These are phyloP conservation scores for Xenoacremonium recifei DNA, from an alignment of 2,329 filamentous ascomycete species.

Conservation along the genomic window DNA sequence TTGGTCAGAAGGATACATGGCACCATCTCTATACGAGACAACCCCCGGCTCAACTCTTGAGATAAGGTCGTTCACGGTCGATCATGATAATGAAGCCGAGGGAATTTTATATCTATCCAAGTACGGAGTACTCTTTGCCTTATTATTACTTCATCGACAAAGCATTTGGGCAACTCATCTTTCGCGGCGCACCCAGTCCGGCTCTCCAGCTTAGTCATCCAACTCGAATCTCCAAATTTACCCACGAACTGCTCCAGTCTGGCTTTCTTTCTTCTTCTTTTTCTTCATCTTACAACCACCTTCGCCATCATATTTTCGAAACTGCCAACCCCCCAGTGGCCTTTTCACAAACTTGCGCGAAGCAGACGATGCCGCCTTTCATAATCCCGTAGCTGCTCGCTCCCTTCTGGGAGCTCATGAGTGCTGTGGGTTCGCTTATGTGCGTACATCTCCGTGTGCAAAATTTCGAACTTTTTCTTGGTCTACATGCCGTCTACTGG, in stretches of 20 bases:
- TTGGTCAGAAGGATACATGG: no score
- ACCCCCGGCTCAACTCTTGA: no score
- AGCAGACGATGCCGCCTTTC: conserved; percentile 58
- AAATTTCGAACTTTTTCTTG: no score
- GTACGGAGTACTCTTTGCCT: no score
- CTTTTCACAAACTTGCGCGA: conserved; percentile 47
- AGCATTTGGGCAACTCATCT: no score
- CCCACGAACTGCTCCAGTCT: not conserved
- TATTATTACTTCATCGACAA: no score
- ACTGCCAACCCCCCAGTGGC: conserved; percentile 35
- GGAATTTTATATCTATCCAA: no score
- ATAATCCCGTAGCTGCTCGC: conserved; percentile 57
- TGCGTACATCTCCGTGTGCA: conserved; percentile 46
- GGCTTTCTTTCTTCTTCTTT: conserved; percentile 30
- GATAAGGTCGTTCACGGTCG: no score
- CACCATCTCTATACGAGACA: no score
- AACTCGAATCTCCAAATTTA: not conserved
- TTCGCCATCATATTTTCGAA: conserved; percentile 37
- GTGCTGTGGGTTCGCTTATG: conserved; percentile 62
- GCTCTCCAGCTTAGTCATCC: conserved; percentile 24
- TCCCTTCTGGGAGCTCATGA: conserved; percentile 37
- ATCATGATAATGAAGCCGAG: no score
- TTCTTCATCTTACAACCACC: conserved; percentile 48
- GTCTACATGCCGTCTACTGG: conserved; percentile 16
- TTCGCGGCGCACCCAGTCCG: no score